Base-by-base conservation (phyloP, 257 asterid species). In the Solanum rostratum region DNA sequence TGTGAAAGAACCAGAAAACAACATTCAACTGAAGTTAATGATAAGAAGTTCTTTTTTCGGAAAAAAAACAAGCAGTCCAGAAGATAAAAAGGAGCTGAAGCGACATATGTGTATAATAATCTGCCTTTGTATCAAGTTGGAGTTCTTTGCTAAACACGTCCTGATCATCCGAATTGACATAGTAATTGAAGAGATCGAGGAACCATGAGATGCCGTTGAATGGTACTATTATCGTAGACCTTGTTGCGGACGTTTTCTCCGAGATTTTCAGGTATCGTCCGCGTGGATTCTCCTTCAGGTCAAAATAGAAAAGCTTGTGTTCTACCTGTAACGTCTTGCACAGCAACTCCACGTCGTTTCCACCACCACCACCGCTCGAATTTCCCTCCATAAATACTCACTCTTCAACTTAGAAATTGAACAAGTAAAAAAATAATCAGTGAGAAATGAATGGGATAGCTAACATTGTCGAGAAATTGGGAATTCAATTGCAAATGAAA, bases 231-330 rank as follows among this genome's bases (percentile, higher is more conserved):
- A 96, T 96, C 62, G 98, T 96, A 82, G 99, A 96, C 92, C 99
- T 90, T 70, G 99, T 92, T 79, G 98, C 96, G 2, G 99, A 96
- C 9, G 99, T 96, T 89, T 96, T 96, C 92, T 96, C 98, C 3
- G 98, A 96, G 88, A 96, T 96, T 91, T 96, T 96, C 10, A 96
- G 95, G 88, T 96, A 96, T 14, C 98, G 91, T 39, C 99, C 98
- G 5, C 99, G 92, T 29, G 99, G 98, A 92, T 96, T 96, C 93
- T 96, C 99, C 93, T 96, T 96, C 78, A 96, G 94, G 88, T 96
- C 98, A 87, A 96, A 96, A 91, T 96, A 96, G 92, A 96, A 96
- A 14, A 96, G 92, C 91, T 96, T 96, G 93, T 96, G 99, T 87
- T 95, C 99, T 68, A 95, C 98, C 90, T 96, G 99, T 86, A 96